Evolutionary conservation across 2,329 filamentous ascomycete species (phyloP).

Genomic region (Pleoardoris graminearum): DNA sequence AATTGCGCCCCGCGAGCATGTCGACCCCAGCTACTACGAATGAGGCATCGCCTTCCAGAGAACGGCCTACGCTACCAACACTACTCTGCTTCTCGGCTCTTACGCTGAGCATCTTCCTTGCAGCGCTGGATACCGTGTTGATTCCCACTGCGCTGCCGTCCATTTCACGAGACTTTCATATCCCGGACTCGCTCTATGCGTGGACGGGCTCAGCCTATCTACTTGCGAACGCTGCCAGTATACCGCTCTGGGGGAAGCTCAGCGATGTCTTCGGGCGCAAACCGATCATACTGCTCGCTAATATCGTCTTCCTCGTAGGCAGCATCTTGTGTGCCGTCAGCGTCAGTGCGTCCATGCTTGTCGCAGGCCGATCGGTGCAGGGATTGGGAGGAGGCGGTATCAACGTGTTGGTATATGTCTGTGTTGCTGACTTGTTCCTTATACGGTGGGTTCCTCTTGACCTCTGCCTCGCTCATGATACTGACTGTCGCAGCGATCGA

Average conservation of each 20-base stretch:
- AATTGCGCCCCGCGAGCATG: conserved; percentile 2
- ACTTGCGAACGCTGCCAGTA: conserved; percentile 44
- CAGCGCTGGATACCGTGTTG: conserved; percentile 58
- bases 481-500: conserved; percentile 42
- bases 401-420: conserved; percentile 57
- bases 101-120: conserved; percentile 46
- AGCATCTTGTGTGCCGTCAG: conserved; percentile 56
- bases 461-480: not conserved
- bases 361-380: conserved; percentile 58
- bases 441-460: conserved; percentile 30
- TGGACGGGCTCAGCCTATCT: conserved; percentile 66
- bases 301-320: conserved; percentile 52
- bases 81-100: conserved; percentile 37
- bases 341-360: conserved; percentile 55
- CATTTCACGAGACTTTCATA: conserved; percentile 64
- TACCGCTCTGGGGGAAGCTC: conserved; percentile 49
- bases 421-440: conserved; percentile 59
- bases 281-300: conserved; percentile 38
- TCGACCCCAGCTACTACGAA: conserved; percentile 4
- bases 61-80: conserved; percentile 11
- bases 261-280: conserved; percentile 47
- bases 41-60: not conserved
- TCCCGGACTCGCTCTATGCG: conserved; percentile 69
- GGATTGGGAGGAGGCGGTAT: conserved; percentile 59
- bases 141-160: conserved; percentile 68